phyloP scores from a whole-genome alignment of 2,329 filamentous ascomycete genomes.

The Aspergillus tubingensis region DNA sequence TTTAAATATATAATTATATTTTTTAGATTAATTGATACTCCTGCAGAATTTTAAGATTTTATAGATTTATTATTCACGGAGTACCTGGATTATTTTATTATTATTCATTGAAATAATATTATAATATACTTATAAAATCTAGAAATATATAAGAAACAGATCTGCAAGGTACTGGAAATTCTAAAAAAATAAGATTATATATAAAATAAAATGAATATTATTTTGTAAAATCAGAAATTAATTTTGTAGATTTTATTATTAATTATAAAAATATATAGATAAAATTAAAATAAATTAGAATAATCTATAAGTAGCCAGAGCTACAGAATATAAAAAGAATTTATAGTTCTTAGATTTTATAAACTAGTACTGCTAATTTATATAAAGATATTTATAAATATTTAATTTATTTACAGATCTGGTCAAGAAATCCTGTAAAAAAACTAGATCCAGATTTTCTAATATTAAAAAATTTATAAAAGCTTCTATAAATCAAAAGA shows the following conservation, averaged over 20 bases:
- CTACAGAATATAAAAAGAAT: neutral
- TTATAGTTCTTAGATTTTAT: too few species aligned
- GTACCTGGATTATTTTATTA: neutral
- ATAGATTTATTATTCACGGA: neutral
- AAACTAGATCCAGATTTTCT: too few species aligned
- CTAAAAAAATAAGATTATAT: neutral
- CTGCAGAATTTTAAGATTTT: neutral
- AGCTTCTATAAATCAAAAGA: neutral
- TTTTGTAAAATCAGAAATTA: neutral
- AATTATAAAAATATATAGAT: neutral
- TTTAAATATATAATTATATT: neutral
- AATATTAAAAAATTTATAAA: neutral
- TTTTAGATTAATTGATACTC: neutral
- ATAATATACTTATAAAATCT: neutral
- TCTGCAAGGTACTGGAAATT: neutral
- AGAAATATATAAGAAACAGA: neutral
- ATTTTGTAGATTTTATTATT: neutral
- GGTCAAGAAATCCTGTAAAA: too few species aligned
- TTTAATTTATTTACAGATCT: too few species aligned
- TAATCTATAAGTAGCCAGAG: neutral
- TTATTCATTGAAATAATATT: neutral
- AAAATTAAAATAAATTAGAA: neutral
- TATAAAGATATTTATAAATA: neutral
- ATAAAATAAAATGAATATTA: neutral
- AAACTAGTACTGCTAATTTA: neutral